Conservation (phyloP, 2,329 filamentous ascomycete species). For the Alternaria incomplexa region DNA sequence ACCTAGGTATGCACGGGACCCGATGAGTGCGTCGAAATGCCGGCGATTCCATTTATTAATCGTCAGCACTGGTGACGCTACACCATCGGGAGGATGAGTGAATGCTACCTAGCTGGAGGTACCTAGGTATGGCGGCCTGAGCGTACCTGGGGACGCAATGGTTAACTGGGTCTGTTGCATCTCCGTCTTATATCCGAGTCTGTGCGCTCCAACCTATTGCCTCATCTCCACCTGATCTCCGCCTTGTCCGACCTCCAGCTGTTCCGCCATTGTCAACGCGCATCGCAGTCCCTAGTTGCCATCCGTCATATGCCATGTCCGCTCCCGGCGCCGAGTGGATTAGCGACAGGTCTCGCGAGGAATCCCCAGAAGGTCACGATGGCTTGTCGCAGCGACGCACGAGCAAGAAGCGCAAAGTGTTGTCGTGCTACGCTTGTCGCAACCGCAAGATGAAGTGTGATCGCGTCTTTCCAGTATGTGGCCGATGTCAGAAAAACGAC, state of each 20-base stretch:
- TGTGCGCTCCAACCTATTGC: not conserved
- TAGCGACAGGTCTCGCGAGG: conserved; percentile 37
- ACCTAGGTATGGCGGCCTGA: not conserved
- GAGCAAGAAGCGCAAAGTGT: conserved; percentile 52
- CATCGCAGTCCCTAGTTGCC: not conserved
- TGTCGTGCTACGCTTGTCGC: conserved; percentile 56
- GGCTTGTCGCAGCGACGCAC: conserved; percentile 47
- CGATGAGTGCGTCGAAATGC: not conserved
- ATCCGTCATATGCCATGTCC: conserved; percentile 28
- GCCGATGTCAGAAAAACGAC: conserved; percentile 53
- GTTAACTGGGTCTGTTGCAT: not conserved
- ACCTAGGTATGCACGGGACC: not conserved
- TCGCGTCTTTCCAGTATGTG: conserved; percentile 53
- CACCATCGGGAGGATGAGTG: not conserved
- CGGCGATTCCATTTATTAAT: not conserved
- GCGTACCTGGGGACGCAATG: not conserved
- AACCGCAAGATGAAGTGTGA: conserved; percentile 57
- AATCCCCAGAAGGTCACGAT: conserved; percentile 35
- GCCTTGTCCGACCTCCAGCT: conserved; percentile 28
- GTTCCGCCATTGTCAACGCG: conserved; percentile 1
- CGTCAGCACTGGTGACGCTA: not conserved
- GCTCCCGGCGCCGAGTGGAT: conserved; percentile 27
- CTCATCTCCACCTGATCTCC: conserved; percentile 17
- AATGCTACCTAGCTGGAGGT: not conserved
- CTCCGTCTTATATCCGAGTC: conserved; percentile 3